Conservation (phyloP, 2,329 filamentous ascomycete genomes). For the Colletotrichum sp. region DNA sequence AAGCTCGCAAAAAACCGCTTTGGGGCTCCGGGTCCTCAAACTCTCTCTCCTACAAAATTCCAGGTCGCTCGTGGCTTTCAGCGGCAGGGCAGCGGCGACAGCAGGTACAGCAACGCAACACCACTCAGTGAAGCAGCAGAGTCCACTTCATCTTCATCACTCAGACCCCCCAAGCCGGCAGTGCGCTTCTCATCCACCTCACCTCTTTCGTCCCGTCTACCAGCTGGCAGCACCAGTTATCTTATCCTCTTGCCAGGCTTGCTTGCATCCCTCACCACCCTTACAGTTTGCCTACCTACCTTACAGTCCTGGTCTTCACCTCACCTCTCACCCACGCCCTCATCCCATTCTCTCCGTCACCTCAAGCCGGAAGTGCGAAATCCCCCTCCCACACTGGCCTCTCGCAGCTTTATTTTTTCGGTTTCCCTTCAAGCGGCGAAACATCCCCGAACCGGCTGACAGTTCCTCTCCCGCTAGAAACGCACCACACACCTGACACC, state of each 20-base stretch:
- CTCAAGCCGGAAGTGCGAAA: neutral
- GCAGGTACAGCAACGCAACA: neutral
- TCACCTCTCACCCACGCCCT: neutral
- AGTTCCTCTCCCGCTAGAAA: neutral
- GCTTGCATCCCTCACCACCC: neutral
- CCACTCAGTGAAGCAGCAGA: neutral
- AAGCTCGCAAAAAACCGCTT: constrained; percentile 32
- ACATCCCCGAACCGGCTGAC: constrained; percentile 9
- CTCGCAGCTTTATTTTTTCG: neutral
- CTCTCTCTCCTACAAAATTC: constrained; percentile 19
- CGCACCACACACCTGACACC: neutral
- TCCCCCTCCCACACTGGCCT: neutral
- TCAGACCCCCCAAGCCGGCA: neutral
- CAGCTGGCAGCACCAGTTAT: neutral
- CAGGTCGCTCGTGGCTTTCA: neutral
- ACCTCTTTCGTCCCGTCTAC: neutral
- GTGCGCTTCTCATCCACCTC: neutral
- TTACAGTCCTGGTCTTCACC: neutral
- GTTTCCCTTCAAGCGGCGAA: constrained; percentile 2
- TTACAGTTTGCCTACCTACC: neutral
- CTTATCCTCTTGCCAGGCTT: neutral
- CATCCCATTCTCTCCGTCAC: neutral
- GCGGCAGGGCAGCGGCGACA: neutral
- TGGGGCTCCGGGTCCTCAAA: constrained; percentile 14
- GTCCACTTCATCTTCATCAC: neutral